Evolutionary conservation across 495 filamentous ascomycete species (phyloP), one percentile per base, ranked within the genome.

Genomic region (Pseudomonodictys pantanalensis): DNA sequence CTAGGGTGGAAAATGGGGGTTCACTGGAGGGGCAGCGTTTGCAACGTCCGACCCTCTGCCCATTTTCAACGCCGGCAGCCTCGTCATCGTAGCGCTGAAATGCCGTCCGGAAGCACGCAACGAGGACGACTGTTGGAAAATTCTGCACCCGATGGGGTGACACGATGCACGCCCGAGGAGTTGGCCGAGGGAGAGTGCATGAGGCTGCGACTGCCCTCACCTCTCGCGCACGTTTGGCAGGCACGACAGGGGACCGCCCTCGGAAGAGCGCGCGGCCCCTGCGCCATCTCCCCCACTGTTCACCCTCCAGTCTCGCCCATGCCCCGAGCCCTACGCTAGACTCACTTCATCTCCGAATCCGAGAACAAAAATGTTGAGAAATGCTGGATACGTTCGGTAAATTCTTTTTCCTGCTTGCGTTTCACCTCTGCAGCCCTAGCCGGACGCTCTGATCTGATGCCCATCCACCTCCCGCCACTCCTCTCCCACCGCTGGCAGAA

Each of bases 1-100:
- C 12, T 30, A 28, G 41, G 24, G 23, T 52, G 38, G 61, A 64
- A 56, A 64, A 64, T 64, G 61, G 61, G 61, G 61, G 61, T 59
- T 23, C 43, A 22, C 15, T 22, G 15, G 25, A 22, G 41, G 29
- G 25, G n/a, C 11, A 39, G 25, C n/a, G n/a, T n/a, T n/a, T n/a
- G n/a, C 44, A 25, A 20, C 28, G 32, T 41, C 5, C 26, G 43
- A 12, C 38, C 20, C 24, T 17, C 12, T 17, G 20, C 48, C 48
- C 25, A 23, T 35, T 18, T 23, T 52, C 30, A 2, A 42, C 17
- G 32, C 32, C 32, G 32, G n/a, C n/a, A n/a, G n/a, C n/a, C n/a
- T n/a, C n/a, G n/a, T n/a, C n/a, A n/a, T n/a, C n/a, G n/a, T n/a
- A n/a, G n/a, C n/a, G n/a, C n/a, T n/a, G n/a, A n/a, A n/a, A n/a